These are phyloP conservation scores for Chrysoporthe deuterocubensis DNA, from an alignment of 2,329 filamentous ascomycete species.

Conservation along the genomic window DNA sequence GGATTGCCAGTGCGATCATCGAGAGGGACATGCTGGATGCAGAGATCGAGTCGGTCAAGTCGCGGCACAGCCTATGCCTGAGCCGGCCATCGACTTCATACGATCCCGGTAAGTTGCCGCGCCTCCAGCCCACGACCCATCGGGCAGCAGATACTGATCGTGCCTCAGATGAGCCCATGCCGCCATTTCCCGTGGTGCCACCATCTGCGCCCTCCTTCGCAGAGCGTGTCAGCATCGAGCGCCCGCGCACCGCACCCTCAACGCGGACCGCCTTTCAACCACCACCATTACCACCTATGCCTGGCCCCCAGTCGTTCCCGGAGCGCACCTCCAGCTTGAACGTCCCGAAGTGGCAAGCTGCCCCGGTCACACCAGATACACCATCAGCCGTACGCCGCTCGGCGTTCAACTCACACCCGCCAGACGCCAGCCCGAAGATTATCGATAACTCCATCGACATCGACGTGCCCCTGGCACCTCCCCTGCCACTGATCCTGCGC, in stretches of 20 bases:
- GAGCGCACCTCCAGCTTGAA: constrained; percentile 22
- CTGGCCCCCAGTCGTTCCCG: constrained; percentile 16
- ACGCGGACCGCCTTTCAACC: constrained; percentile 25
- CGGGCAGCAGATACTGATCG: constrained; percentile 1
- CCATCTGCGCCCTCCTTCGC: constrained; percentile 62
- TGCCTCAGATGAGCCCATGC: constrained; percentile 54
- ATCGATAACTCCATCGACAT: constrained; percentile 34
- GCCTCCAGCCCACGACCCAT: not conserved
- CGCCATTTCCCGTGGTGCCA: constrained; percentile 60
- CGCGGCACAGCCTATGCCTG: constrained; percentile 62
- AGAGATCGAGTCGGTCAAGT: constrained; percentile 63
- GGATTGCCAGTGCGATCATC: constrained; percentile 60
- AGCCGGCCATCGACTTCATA: constrained; percentile 56
- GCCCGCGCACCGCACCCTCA: constrained; percentile 41
- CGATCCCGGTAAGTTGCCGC: constrained; percentile 40
- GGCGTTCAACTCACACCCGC: constrained; percentile 35
- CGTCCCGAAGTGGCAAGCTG: constrained; percentile 35
- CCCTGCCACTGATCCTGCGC: constrained; percentile 61
- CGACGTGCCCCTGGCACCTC: constrained; percentile 53
- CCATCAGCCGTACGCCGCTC: constrained; percentile 38
- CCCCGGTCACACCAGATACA: constrained; percentile 14
- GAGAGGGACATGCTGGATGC: constrained; percentile 63
- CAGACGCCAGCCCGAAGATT: constrained; percentile 19
- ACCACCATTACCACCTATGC: constrained; percentile 32
- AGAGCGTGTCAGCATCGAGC: constrained; percentile 56